These are phyloP conservation scores for Neurospora crassa DNA, from an alignment of 2,329 filamentous ascomycete species.

Conservation along the genomic window DNA sequence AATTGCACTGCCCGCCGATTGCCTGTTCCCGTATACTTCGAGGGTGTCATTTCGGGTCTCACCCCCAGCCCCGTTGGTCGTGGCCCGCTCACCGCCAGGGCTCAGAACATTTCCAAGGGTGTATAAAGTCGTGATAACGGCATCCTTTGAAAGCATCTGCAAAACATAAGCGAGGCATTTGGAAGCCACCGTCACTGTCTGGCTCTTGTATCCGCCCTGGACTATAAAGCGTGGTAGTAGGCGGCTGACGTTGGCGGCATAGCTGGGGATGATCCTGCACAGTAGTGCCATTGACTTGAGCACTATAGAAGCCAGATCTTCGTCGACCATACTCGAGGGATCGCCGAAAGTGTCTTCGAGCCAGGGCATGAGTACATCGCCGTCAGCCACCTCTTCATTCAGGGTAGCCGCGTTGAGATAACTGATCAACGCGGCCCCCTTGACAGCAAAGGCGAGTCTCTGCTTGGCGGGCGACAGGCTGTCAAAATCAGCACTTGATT, in stretches of 20 bases:
- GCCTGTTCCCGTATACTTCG: slow-evolving; percentile 42
- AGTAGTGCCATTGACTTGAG: slow-evolving; percentile 76
- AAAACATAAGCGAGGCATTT: slow-evolving; percentile 75
- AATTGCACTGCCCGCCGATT: slow-evolving; percentile 64
- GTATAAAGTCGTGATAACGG: slow-evolving; percentile 90
- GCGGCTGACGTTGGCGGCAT: slow-evolving; percentile 67
- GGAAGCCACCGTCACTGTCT: slow-evolving; percentile 69
- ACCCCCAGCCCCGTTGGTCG: slow-evolving; percentile 43
- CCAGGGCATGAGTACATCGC: slow-evolving; percentile 73
- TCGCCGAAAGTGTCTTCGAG: slow-evolving; percentile 76
- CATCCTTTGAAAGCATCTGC: slow-evolving; percentile 77
- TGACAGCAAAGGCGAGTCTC: slow-evolving; percentile 74
- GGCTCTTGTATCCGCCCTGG: slow-evolving; percentile 61
- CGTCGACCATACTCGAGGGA: slow-evolving; percentile 70
- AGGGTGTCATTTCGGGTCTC: slow-evolving; percentile 29
- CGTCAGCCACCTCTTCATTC: slow-evolving; percentile 71
- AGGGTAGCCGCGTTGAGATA: slow-evolving; percentile 80
- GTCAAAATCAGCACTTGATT: slow-evolving; percentile 84
- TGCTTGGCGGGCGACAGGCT: slow-evolving; percentile 82
- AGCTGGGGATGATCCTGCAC: slow-evolving; percentile 62
- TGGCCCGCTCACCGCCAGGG: slow-evolving; percentile 48
- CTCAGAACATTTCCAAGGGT: slow-evolving; percentile 93
- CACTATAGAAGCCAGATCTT: slow-evolving; percentile 65
- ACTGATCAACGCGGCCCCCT: slow-evolving; percentile 69
- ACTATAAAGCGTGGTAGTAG: slow-evolving; percentile 81